These are phyloP conservation scores for Peronospora tabacina DNA, from an alignment of 352 stramenopile genomes.

Conservation along the genomic window DNA sequence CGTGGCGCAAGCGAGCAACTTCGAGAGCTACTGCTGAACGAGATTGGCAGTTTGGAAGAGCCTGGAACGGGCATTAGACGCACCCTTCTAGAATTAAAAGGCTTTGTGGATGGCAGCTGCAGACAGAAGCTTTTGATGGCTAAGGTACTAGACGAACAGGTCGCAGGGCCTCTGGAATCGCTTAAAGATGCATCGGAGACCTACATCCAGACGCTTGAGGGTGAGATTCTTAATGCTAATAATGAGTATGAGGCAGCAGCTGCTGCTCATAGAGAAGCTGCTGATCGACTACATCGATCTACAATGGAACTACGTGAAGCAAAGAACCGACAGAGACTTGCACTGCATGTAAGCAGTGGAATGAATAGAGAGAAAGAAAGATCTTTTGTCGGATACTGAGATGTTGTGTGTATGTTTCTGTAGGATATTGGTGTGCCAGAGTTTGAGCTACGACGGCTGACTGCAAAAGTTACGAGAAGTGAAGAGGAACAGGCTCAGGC, in stretches of 20 bases:
- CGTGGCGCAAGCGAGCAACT: constrained; percentile 55
- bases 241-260: constrained; percentile 52
- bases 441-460: constrained; percentile 77
- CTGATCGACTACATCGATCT: constrained; percentile 27
- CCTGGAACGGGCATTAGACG: constrained; percentile 50
- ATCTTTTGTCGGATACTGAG: background rate
- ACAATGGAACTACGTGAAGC: constrained; percentile 46
- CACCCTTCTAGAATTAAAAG: constrained; percentile 51
- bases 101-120: constrained; percentile 52
- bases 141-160: constrained; percentile 75
- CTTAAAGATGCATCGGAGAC: constrained; percentile 65
- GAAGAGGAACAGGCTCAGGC: constrained; percentile 57
- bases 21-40: constrained; percentile 34
- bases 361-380: background rate
- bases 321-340: constrained; percentile 47
- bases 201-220: constrained; percentile 74
- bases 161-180: constrained; percentile 66
- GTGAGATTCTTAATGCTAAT: constrained; percentile 72
- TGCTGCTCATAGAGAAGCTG: constrained; percentile 34
- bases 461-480: constrained; percentile 45
- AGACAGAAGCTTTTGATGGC: constrained; percentile 66
- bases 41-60: constrained; percentile 66
- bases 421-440: constrained; percentile 68
- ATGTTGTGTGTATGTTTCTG: constrained; percentile 1
- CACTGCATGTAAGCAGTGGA: constrained; percentile 44